Base-by-base conservation (phyloP, 2,329 filamentous ascomycete species). In the Monilinia fructicola region DNA sequence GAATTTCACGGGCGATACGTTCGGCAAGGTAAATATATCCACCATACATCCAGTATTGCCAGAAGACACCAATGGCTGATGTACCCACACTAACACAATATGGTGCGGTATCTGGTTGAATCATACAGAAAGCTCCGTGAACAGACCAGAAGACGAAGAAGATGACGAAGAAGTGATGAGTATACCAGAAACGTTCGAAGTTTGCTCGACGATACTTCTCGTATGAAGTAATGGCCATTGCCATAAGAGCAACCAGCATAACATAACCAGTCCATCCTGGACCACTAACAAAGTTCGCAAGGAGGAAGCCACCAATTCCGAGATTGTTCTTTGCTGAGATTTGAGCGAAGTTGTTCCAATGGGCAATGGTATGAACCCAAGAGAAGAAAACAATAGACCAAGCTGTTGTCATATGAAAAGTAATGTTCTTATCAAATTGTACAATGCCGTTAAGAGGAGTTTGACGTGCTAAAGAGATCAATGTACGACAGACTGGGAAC, bases 61-160 rank as follows among this genome's bases (percentile, higher is more conserved):
- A 95, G 77, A 96, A 95, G 64, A 93, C 90, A 73, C 91, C 91
- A 69, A 89, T 82, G 40, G 87, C 86, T 35, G 84, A 82, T 12
- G 84, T 81, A 69, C 87, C 87, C 68, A 91, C 81, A 67, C 88
- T 87, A 66, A 85, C 83, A 79, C 91, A 93, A 77, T 90, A 93
- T 1, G 91, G 91, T 7, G 89, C 89, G 69, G 90, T 86, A 76
- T 95, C 91, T 63, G 91, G 88, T 78, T 92, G 91, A 74, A 94
- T 94, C 91, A 95, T 94, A 79, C 92, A 94, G 81, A 93, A 95
- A 35, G 90, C 90, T 67, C 91, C 92, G 78, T 96, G 92, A 74
- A 94, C 85, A n/a, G 91, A 88, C 91, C 91, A 95, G 83, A 95
- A 93, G 72, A 94, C 82, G 81, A 95, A 95, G 84, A 95, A 95